Evolutionary conservation across 768 basidiomycete genomes (phyloP), one percentile per base, ranked within the genome.

Genomic region (Hydnomerulius pinastri): DNA sequence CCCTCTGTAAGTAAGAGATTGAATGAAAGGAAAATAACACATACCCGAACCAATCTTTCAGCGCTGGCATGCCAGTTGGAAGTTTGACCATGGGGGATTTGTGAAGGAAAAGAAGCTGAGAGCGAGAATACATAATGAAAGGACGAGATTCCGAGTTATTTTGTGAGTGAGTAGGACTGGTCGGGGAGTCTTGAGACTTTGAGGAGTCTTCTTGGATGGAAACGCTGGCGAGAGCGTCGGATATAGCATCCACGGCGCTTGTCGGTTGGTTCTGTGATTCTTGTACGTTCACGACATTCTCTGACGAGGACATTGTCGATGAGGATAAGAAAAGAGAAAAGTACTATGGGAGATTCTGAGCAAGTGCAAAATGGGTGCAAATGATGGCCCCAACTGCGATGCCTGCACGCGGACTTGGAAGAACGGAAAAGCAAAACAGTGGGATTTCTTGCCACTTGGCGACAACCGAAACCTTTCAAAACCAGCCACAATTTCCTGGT

Each of bases 11-110:
- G 53, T 43, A 46, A 57, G 54, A 36, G 40, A 51, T 27, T 60
- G 50, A 52, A 50, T 52, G 50, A 55, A 44, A 30, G 44, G 25
- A 46, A 32, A 45, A 41, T 20, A 51, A 46, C 32, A 73, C 82
- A 51, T 66, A 93, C 91, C 91, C 91, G 71, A 92, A 93, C 91
- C 91, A 93, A 39, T 86, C 82, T 72, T 85, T 91, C 44, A 93
- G 72, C 39, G 81, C 75, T 43, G 91, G 91, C 92, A 93, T 92
- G 56, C 81, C 81, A 43, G 73, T 64, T 6, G 92, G 91, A 21
- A 76, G 73, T 53, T 78, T 74, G 21, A 93, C 86, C 33, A 92
- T 72, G 20, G 88, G 86, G n/a, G 91, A 92, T 55, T 79, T 80
- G 56, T 81, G 77, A 18, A 93, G 78, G 47, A 71, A 67, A 45